Conservation (phyloP, 345 rosid genomes). For the Cardiospermum halicacabum region DNA sequence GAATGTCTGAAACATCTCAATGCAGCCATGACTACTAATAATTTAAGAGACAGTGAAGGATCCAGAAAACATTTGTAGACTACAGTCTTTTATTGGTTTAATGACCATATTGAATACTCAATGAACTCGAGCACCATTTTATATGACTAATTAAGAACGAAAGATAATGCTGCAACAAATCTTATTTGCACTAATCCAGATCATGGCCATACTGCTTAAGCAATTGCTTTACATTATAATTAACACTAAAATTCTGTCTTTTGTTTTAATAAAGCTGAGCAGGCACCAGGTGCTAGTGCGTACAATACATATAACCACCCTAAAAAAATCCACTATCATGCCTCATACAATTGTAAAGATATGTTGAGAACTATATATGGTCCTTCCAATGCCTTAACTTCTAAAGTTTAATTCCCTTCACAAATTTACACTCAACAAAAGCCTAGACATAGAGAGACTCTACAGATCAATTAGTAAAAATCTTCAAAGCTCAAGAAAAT, state of each 20-base stretch:
- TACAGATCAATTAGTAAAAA: not conserved
- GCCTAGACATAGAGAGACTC: not conserved
- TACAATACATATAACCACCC: not conserved
- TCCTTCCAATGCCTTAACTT: not conserved
- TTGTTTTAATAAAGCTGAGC: not conserved
- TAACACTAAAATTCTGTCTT: not conserved
- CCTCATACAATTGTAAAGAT: not conserved
- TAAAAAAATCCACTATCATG: not conserved
- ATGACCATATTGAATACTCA: not conserved
- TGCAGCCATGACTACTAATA: not conserved
- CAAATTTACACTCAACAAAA: not conserved
- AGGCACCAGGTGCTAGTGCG: not conserved
- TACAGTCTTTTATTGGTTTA: not conserved
- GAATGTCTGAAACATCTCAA: not conserved
- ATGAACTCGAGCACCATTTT: not conserved
- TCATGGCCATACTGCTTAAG: not conserved
- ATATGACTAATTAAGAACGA: not conserved
- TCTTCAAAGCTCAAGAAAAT: not conserved
- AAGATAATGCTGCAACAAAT: not conserved
- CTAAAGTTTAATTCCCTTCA: not conserved
- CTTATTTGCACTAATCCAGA: not conserved
- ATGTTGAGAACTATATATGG: not conserved
- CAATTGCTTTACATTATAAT: not conserved
- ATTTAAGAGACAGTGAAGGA: not conserved
- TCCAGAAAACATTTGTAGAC: not conserved